Evolutionary conservation across 441 rosid species (phyloP), one percentile per base, ranked within the genome.

Genomic region (Pelargonium fulgidum): DNA sequence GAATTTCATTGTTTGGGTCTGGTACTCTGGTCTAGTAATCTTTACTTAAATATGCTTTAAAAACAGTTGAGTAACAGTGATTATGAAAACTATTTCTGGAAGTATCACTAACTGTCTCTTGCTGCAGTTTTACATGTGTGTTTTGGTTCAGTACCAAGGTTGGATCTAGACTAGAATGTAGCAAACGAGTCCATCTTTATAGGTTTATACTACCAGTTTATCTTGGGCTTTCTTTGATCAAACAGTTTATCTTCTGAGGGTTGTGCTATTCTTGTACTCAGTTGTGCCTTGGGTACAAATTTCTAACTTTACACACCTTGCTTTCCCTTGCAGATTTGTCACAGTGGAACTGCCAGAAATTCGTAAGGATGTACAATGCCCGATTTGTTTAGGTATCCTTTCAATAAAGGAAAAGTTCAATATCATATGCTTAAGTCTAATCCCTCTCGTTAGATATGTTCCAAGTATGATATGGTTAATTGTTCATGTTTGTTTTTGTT

Each of bases 341-440:
- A 70, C 71, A 58, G 81, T 89, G 68, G 87, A 89, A 69, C 85
- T 91, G 63, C 82, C 84, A 8, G 91, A 88, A 26, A 81, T 93
- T 72, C 96, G 97, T 68, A 89, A 77, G 77, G 89, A 86, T 69
- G 95, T 93, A 50, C 95, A 91, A 12, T 93, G 99, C 74, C 93
- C 99, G 20, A 93, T 93, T 76, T 93, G 99, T 79, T 82, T 93
- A 72, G 99, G 97, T 93, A 42, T 54, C 36, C 10, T 71, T 67
- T 20, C 33, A 48, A 29, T 69, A 4, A 62, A 6, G 42, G 42
- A 62, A 24, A 62, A 26, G 58, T 50, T 50, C 16, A 50, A 50
- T 50, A 24, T 62, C 41, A 62, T 54, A 16, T 2, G 22, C 61
- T 17, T 22, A 56, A 56, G 26, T 56, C 62, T 19, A 56, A 56